Percentiles rank a stretch among this genome's conserved stretches.
These are phyloP conservation scores for Fusarium sp. DNA, from an alignment of 2,329 filamentous ascomycete species.

Conservation along the genomic window DNA sequence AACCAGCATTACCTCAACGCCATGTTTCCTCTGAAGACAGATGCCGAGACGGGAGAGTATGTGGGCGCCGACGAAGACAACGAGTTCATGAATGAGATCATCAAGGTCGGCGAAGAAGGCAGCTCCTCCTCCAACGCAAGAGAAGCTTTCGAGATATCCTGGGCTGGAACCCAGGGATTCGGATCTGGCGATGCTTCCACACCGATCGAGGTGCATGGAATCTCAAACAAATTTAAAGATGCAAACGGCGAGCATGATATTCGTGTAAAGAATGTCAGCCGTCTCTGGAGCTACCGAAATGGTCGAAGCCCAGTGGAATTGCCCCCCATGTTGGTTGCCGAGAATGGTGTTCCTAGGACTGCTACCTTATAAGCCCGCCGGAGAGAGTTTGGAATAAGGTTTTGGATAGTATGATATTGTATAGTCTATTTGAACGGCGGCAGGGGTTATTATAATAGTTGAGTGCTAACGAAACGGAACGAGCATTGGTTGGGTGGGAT, in stretches of 20 bases:
- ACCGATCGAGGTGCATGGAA: slow-evolving; percentile 57
- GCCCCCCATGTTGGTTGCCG: slow-evolving; percentile 53
- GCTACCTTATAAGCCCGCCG: slow-evolving; percentile 53
- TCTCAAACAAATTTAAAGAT: slow-evolving; percentile 40
- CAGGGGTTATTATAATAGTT: background rate
- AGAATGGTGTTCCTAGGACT: slow-evolving; percentile 56
- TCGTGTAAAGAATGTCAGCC: slow-evolving; percentile 71
- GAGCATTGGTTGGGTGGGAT: background rate
- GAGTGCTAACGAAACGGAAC: background rate
- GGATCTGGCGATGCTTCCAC: slow-evolving; percentile 53
- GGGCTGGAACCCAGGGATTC: slow-evolving; percentile 58
- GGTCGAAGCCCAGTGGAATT: slow-evolving; percentile 65
- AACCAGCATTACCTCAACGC: slow-evolving; percentile 72
- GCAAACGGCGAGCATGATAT: slow-evolving; percentile 53
- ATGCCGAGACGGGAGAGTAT: slow-evolving; percentile 58
- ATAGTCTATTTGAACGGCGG: background rate
- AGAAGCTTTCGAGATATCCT: slow-evolving; percentile 64
- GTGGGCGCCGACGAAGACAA: slow-evolving; percentile 62
- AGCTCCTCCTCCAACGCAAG: slow-evolving; percentile 59
- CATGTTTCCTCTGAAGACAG: slow-evolving; percentile 68
- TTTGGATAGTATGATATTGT: background rate
- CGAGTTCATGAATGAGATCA: slow-evolving; percentile 71
- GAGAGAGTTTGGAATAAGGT: background rate
- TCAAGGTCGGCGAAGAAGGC: slow-evolving; percentile 61
- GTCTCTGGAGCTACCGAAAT: slow-evolving; percentile 74